Conservation (phyloP, 2,329 filamentous ascomycete genomes). For the Pestalotiopsis sp. region DNA sequence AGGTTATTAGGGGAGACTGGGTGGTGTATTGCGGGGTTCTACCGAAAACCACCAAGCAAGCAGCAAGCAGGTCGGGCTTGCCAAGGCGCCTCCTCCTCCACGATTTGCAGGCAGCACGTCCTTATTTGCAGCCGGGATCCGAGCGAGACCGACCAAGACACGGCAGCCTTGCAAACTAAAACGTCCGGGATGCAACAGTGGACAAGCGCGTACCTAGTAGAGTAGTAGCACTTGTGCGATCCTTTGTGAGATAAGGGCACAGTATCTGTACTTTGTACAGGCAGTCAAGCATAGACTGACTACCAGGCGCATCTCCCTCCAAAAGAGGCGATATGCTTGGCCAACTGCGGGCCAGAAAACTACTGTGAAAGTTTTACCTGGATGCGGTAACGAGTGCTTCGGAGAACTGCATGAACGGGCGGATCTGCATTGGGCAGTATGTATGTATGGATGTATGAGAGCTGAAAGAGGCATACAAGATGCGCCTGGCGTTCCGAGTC, state of each 20-base stretch:
- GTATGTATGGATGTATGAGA: too few relatives aligned
- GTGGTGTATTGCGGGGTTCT: constrained; percentile 11
- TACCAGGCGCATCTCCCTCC: not conserved
- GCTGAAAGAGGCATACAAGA: not conserved
- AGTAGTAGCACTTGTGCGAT: not conserved
- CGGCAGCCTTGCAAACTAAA: not conserved
- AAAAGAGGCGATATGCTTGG: not conserved
- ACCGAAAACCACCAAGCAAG: not conserved
- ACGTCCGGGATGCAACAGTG: not conserved
- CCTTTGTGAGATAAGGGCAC: not conserved
- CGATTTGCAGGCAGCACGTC: not conserved
- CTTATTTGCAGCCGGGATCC: not conserved
- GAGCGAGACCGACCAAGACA: not conserved
- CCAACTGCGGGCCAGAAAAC: not conserved
- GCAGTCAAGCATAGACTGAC: not conserved
- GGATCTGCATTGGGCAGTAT: not conserved
- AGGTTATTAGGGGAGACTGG: not conserved
- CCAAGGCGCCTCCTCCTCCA: not conserved
- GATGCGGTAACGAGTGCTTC: not conserved
- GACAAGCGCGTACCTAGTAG: not conserved
- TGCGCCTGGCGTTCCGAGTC: not conserved
- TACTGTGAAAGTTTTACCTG: not conserved
- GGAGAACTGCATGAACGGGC: not conserved
- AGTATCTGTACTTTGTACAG: not conserved
- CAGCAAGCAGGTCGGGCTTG: not conserved